Evolutionary conservation across 176 grass and related monocot genomes (phyloP), one percentile per base, ranked within the genome.

Genomic region (Thinopyrum elongatum): DNA sequence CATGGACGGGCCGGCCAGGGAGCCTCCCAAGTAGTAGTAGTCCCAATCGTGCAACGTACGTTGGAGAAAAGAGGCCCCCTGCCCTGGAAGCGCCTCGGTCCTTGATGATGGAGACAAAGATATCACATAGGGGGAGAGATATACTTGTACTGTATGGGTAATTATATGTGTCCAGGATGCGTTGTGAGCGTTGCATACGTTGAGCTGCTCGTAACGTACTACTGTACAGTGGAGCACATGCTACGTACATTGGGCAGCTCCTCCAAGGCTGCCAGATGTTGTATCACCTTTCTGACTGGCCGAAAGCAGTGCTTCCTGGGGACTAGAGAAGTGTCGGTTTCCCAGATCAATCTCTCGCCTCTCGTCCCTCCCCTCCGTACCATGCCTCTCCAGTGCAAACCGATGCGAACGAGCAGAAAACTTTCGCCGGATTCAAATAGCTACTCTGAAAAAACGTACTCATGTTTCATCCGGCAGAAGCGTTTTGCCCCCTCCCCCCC

Each of bases 321-420:
- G 88, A 87, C 65, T 79, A 44, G 80, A 5, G 74, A 58, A 79
- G 74, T 90, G 89, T 90, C 80, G 84, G 84, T 60, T 83, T 87
- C 74, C 82, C 55, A 21, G 65, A 72, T 76, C 71, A 21, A 65
- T 26, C 39, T 84, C 71, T 80, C 11, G 22, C 46, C 26, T 57
- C n/a, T 38, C 21, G 2, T 57, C 6, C 42, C 42, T 46, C 42
- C 41, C 2, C 46, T 2, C 14, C 51, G 17, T 16, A 17, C 14
- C 46, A 49, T 17, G 15, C 42, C 46, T 17, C 46, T 49, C 46
- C 46, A 49, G 14, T 49, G 46, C 46, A 49, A 49, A 49, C 46
- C 46, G 1, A 49, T 46, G 10, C 13, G 3, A 46, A 47, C 44
- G 44, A 47, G 42, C 3, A 46, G 11, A 46, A 14, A 46, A 14